A percentile compares a stretch with the other conserved stretches of the same genome.
These are phyloP conservation scores for Metschnikowia amazonensis DNA, from an alignment of 805 yeast genomes.

Conservation along the genomic window DNA sequence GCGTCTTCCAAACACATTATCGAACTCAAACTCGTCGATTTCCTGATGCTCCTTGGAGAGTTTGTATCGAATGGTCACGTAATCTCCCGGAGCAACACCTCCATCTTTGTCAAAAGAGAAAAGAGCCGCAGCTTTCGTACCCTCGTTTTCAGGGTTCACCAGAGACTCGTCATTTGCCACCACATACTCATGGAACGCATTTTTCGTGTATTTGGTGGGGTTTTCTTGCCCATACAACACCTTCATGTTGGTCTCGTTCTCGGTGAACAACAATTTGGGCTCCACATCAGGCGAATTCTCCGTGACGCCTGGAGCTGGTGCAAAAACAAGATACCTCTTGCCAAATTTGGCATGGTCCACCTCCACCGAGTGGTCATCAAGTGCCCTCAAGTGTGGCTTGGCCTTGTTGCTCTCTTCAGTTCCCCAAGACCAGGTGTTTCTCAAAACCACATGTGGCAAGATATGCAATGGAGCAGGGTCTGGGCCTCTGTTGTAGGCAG, in stretches of 20 bases:
- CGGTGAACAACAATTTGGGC: constrained; percentile 77
- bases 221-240: constrained; percentile 64
- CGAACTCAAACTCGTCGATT: constrained; percentile 72
- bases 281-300: constrained; percentile 62
- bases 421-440: constrained; percentile 96
- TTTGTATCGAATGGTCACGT: constrained; percentile 78
- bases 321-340: constrained; percentile 56
- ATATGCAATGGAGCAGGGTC: constrained; percentile 87
- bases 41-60: constrained; percentile 45
- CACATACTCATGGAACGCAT: constrained; percentile 85
- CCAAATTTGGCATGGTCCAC: constrained; percentile 71
- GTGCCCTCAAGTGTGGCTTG: constrained; percentile 48
- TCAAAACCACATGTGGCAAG: constrained; percentile 75
- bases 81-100: constrained; percentile 82
- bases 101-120: constrained; percentile 72
- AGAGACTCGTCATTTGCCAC: constrained; percentile 56
- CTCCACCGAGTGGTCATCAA: constrained; percentile 46
- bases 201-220: constrained; percentile 63
- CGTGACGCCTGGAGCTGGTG: constrained; percentile 78
- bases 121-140: constrained; percentile 86
- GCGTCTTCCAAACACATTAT: constrained; percentile 62
- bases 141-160: constrained; percentile 65
- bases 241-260: constrained; percentile 77
- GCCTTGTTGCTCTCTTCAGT: constrained; percentile 41
- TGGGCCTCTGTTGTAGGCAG: constrained; percentile 81